These are phyloP conservation scores for Geotrichum europaeum DNA, from an alignment of 1,139 yeast genomes.

Conservation along the genomic window DNA sequence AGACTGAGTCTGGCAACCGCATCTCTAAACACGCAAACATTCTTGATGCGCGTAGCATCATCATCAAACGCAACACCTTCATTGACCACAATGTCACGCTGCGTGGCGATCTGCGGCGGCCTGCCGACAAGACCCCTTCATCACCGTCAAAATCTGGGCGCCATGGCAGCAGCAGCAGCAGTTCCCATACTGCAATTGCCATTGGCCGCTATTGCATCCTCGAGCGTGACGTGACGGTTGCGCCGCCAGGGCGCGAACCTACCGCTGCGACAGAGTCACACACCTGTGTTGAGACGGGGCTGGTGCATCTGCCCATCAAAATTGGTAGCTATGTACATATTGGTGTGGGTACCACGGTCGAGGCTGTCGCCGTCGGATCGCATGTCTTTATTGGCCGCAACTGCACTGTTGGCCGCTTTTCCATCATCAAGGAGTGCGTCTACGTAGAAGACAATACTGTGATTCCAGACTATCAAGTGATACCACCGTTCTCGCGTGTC, in stretches of 20 bases:
- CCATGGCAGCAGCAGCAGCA: neutral
- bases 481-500: slow-evolving; percentile 58
- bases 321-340: slow-evolving; percentile 57
- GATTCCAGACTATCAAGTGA: slow-evolving; percentile 50
- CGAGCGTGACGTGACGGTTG: slow-evolving; percentile 23
- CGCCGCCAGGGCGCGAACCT: slow-evolving; percentile 20
- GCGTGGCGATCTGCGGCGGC: slow-evolving; percentile 39
- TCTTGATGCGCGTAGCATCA: slow-evolving; percentile 14
- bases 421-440: slow-evolving; percentile 60
- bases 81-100: slow-evolving; percentile 37
- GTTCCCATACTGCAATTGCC: slow-evolving; percentile 38
- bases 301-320: slow-evolving; percentile 35
- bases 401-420: slow-evolving; percentile 48
- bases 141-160: neutral
- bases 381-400: slow-evolving; percentile 53
- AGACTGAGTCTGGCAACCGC: slow-evolving; percentile 47
- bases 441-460: slow-evolving; percentile 44
- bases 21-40: slow-evolving; percentile 47
- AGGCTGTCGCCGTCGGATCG: slow-evolving; percentile 40
- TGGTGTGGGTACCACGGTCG: slow-evolving; percentile 41
- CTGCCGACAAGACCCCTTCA: slow-evolving; percentile 25
- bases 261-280: slow-evolving; percentile 23
- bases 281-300: slow-evolving; percentile 12
- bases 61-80: slow-evolving; percentile 23
- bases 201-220: slow-evolving; percentile 48